Conservation (phyloP, 352 stramenopile genomes). For the Globisporangium polare region DNA sequence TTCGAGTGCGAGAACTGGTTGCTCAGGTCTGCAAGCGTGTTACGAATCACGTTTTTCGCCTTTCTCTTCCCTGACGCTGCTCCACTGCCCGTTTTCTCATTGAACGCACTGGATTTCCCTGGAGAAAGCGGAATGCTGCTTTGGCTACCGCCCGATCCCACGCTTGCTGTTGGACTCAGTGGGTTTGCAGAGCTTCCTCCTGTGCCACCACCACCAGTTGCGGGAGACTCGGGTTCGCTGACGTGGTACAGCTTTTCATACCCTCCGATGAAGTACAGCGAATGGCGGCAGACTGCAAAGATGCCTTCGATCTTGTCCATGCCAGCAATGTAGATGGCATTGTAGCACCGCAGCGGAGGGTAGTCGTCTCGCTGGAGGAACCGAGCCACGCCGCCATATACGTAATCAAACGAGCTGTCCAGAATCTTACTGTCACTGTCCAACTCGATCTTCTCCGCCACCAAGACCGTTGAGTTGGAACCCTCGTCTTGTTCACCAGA, state of each 20-base stretch:
- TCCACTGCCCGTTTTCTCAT: slow-evolving; percentile 4
- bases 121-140: slow-evolving; percentile 19
- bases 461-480: neutral
- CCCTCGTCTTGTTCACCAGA: slow-evolving; percentile 6
- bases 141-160: neutral
- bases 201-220: neutral
- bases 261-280: slow-evolving; percentile 68
- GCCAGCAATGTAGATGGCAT: slow-evolving; percentile 48
- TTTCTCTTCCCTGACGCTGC: slow-evolving; percentile 32
- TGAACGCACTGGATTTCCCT: slow-evolving; percentile 1
- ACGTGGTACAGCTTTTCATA: slow-evolving; percentile 49
- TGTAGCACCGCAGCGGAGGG: slow-evolving; percentile 53
- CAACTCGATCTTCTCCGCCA: slow-evolving; percentile 15
- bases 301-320: slow-evolving; percentile 59
- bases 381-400: slow-evolving; percentile 53
- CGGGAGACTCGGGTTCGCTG: neutral
- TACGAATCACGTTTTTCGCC: slow-evolving; percentile 45
- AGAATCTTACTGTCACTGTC: slow-evolving; percentile 23
- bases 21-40: slow-evolving; percentile 48
- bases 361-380: slow-evolving; percentile 68
- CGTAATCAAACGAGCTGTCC: slow-evolving; percentile 46
- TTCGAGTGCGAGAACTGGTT: slow-evolving; percentile 44
- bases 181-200: slow-evolving; percentile 8
- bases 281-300: slow-evolving; percentile 43
- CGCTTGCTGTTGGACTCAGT: slow-evolving; percentile 6